Base-by-base conservation (phyloP, 768 basidiomycete species). In the Hygrophorus russula region DNA sequence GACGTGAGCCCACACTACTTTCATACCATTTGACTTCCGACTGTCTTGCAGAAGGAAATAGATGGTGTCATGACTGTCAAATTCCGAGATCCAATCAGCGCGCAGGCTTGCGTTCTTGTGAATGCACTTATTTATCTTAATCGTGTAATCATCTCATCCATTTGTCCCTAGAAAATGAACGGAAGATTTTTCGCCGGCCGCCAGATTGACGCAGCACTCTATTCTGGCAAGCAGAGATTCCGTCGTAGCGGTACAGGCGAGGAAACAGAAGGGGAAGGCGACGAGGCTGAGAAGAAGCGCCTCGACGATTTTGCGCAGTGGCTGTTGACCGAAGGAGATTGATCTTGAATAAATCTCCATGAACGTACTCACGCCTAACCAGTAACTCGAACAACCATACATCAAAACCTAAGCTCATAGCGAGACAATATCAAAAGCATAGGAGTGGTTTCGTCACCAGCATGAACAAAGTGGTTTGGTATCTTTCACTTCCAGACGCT, bases 11-110 rank as follows among this genome's bases (percentile, higher is more conserved):
- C 32, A 11, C 39, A 44, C 2, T 36, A 13, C 42, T 43, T 30
- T 11, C n/a, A 11, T 12, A 7, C 15, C 11, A 9, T 12, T 14
- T 14, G 20, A 36, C 42, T 11, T 43, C 31, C 38, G 32, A 14
- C 30, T 31, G 11, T 44, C 11, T 36, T 4, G 8, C 62, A 99
- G 92, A 78, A 82, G 70, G 96, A 99, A 59, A 63, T 77, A 28
- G 90, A 94, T 30, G 94, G 96, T 3, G 64, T 98, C 49, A 97
- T 98, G 79, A 93, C 92, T 0, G 81, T 98, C 49, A 96, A 97
- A 53, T 99, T 97, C 68, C 80, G 80, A 45, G 93, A 97, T 54
- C 74, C 87, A 11, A 52, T 94, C n/a, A 78, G 89, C 46, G 96
- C 96, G 4, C 82, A 93, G 59, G 94, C 91, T 3, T 99, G 94